phyloP scores from a whole-genome alignment of 768 basidiomycete species.

The Galerina sulciceps region DNA sequence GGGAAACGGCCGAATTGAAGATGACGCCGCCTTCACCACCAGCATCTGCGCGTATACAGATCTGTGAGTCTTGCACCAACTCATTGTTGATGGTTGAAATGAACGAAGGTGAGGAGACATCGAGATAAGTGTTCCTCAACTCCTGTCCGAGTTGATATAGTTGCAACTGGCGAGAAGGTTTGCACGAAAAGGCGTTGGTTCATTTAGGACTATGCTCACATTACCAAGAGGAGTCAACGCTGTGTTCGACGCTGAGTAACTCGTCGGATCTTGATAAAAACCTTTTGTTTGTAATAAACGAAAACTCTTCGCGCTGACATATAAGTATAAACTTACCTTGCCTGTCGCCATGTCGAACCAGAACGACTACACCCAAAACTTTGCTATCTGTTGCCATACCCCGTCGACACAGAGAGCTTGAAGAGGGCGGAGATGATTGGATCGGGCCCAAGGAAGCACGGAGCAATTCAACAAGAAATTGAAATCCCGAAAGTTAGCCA shows the following conservation, averaged over 20 bases:
- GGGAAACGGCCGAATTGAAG: conserved; percentile 65
- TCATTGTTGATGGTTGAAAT: conserved; percentile 47
- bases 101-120: conserved; percentile 53
- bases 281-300: conserved; percentile 37
- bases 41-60: conserved; percentile 63
- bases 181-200: conserved; percentile 27
- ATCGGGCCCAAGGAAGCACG: neutral
- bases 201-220: conserved; percentile 60
- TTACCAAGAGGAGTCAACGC: conserved; percentile 72
- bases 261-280: conserved; percentile 66
- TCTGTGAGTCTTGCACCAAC: conserved; percentile 39
- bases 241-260: conserved; percentile 60
- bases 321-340: conserved; percentile 32
- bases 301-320: neutral
- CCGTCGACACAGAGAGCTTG: neutral
- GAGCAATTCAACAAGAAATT: too few relatives aligned
- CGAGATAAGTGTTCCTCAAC: conserved; percentile 58
- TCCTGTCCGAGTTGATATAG: conserved; percentile 59
- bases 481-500: too few relatives aligned
- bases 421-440: neutral
- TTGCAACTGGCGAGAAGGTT: conserved; percentile 33
- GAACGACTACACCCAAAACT: conserved; percentile 59
- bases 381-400: conserved; percentile 18
- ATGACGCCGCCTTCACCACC: conserved; percentile 75
- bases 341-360: conserved; percentile 65